phyloP scores from a whole-genome alignment of 257 asterid genomes.

The Solanum arcanum region DNA sequence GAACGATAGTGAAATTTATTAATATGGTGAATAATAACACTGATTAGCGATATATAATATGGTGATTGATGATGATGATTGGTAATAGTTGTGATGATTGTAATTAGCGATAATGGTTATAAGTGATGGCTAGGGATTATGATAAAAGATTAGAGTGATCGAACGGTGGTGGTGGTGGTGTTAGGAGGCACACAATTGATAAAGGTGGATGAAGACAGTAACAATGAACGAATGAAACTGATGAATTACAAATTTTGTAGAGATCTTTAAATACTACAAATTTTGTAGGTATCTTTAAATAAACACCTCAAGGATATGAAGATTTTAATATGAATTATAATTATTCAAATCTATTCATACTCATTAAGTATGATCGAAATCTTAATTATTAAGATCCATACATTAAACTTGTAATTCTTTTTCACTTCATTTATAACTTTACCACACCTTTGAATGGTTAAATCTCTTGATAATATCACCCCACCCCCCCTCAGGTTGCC shows the following conservation, averaged over 20 bases:
- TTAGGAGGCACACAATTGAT: not conserved
- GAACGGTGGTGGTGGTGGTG: not conserved
- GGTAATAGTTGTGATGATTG: rapidly evolving
- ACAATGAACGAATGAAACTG: not conserved
- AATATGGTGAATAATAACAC: not conserved
- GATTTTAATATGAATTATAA: no score
- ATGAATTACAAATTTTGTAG: not conserved
- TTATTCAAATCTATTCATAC: no score
- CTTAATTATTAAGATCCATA: not conserved
- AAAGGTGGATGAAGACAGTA: not conserved
- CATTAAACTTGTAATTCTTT: not conserved
- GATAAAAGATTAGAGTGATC: not conserved
- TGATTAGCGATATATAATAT: not conserved
- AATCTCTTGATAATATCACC: no score
- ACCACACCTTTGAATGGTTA: no score
- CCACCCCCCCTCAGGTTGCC: no score
- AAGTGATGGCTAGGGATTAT: not conserved
- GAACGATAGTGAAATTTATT: not conserved
- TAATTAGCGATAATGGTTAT: not conserved
- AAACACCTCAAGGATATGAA: no score
- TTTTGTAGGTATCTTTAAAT: no score
- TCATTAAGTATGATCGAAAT: no score
- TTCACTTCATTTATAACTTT: no score
- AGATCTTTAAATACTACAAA: not conserved
- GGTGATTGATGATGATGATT: not conserved